Evolutionary conservation across 2,329 filamentous ascomycete genomes (phyloP).

Genomic region (Amylocarpus encephaloides): DNA sequence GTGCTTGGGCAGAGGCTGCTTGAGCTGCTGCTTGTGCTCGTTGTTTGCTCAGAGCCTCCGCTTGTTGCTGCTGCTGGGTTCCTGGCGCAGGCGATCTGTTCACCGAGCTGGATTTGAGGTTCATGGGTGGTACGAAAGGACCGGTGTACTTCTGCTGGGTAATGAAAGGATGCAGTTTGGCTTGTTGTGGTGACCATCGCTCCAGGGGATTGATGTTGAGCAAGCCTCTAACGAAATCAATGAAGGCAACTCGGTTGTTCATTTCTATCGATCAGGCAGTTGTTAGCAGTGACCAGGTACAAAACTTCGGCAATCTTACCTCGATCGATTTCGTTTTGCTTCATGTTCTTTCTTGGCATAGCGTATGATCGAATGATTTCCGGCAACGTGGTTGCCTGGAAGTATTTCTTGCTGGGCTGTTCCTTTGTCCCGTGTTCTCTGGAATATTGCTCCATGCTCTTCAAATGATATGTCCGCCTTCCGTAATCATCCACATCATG

Average conservation of each 20-base stretch:
- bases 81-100: constrained; percentile 87
- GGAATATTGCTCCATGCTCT: constrained; percentile 97
- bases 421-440: constrained; percentile 94
- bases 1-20: constrained; percentile 38
- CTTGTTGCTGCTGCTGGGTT: constrained; percentile 92
- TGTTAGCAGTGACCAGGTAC: constrained; percentile 6
- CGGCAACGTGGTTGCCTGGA: constrained; percentile 85
- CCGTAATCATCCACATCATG: constrained; percentile 82
- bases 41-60: constrained; percentile 89
- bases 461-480: constrained; percentile 81
- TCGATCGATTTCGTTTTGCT: constrained; percentile 90
- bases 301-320: constrained; percentile 49
- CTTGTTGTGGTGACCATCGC: constrained; percentile 95
- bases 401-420: constrained; percentile 99
- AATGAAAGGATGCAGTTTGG: constrained; percentile 95
- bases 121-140: constrained; percentile 95
- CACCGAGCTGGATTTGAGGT: constrained; percentile 77
- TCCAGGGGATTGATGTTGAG: constrained; percentile 94
- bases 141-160: constrained; percentile 97
- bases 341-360: constrained; percentile 99
- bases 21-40: constrained; percentile 61
- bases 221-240: constrained; percentile 92
- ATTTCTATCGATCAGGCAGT: constrained; percentile 69
- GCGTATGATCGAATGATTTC: constrained; percentile 98
- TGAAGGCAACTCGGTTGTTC: constrained; percentile 95